Percentiles rank a stretch among this genome's conserved stretches.
phyloP scores from a whole-genome alignment of 2,329 filamentous ascomycete genomes.

The Pseudohalonectria lignicola region DNA sequence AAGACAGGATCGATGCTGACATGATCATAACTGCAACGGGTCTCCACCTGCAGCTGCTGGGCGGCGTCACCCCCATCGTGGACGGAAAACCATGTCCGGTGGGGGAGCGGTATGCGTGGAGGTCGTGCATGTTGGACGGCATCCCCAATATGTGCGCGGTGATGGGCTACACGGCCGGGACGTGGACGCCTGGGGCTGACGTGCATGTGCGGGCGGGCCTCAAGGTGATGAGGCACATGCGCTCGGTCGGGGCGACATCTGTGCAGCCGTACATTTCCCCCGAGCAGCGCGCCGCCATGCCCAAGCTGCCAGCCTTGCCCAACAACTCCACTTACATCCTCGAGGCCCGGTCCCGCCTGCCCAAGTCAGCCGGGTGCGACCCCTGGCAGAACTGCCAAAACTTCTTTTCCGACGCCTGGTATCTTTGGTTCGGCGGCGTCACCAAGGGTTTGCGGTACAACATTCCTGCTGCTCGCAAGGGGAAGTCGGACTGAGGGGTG shows the following conservation, averaged over 20 bases:
- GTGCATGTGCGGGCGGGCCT: slow-evolving; percentile 8
- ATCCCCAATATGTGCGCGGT: slow-evolving; percentile 49
- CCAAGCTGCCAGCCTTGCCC: slow-evolving; percentile 9
- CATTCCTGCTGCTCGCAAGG: too few species aligned
- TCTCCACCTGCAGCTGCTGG: slow-evolving; percentile 42
- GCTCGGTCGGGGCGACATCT: slow-evolving; percentile 7
- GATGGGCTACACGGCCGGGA: slow-evolving; percentile 47
- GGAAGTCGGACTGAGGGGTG: too few species aligned
- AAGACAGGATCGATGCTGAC: slow-evolving; percentile 36
- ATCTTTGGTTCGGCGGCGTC: slow-evolving; percentile 13
- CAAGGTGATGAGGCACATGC: slow-evolving; percentile 9
- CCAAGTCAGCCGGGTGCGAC: slow-evolving; percentile 11
- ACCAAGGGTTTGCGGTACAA: slow-evolving; percentile 8
- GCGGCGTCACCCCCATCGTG: slow-evolving; percentile 36
- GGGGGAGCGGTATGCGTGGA: slow-evolving; percentile 41
- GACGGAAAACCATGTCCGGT: slow-evolving; percentile 35
- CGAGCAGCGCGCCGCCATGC: slow-evolving; percentile 7
- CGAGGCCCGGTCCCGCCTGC: slow-evolving; percentile 13
- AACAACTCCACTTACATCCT: slow-evolving; percentile 15
- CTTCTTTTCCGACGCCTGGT: slow-evolving; percentile 13
- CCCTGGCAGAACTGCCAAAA: slow-evolving; percentile 15
- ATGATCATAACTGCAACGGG: slow-evolving; percentile 57
- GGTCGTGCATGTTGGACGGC: slow-evolving; percentile 48
- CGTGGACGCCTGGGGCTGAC: slow-evolving; percentile 54
- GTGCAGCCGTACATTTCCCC: slow-evolving; percentile 12